phyloP scores from a whole-genome alignment of 2,329 filamentous ascomycete species.

The Zasmidium cellare region DNA sequence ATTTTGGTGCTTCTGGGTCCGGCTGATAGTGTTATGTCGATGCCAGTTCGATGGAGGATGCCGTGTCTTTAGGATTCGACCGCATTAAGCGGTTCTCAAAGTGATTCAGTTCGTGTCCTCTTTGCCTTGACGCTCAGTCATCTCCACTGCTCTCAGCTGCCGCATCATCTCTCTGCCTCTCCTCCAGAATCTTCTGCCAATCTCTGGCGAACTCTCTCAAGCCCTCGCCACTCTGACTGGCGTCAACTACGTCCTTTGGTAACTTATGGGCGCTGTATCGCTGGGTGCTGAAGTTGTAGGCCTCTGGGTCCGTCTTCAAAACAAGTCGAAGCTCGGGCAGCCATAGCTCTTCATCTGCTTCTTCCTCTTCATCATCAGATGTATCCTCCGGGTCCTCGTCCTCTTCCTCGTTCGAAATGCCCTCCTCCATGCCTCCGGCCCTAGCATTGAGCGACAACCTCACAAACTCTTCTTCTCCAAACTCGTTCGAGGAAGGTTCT shows the following conservation, averaged over 20 bases:
- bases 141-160: constrained; percentile 29
- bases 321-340: constrained; percentile 80
- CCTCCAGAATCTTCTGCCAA: constrained; percentile 49
- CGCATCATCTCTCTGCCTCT: constrained; percentile 39
- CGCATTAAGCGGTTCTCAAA: no score
- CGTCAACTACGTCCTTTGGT: constrained; percentile 85
- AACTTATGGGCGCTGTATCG: constrained; percentile 96
- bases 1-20: no score
- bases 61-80: no score
- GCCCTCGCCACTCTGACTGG: constrained; percentile 60
- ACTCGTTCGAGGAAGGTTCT: constrained; percentile 20
- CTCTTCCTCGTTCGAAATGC: constrained; percentile 2
- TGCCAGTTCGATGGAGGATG: no score
- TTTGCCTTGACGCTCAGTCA: constrained; percentile 28
- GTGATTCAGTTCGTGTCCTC: no score
- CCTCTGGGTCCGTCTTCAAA: constrained; percentile 80
- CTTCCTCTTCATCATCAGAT: constrained; percentile 45
- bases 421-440: not conserved
- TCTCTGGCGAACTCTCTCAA: constrained; percentile 66
- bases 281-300: constrained; percentile 79
- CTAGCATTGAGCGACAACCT: constrained; percentile 22
- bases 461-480: constrained; percentile 24
- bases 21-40: no score
- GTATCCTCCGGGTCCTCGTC: constrained; percentile 9
- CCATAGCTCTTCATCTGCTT: constrained; percentile 57